phyloP scores from a whole-genome alignment of 306 rosid species.

The Oemleria cerasiformis region DNA sequence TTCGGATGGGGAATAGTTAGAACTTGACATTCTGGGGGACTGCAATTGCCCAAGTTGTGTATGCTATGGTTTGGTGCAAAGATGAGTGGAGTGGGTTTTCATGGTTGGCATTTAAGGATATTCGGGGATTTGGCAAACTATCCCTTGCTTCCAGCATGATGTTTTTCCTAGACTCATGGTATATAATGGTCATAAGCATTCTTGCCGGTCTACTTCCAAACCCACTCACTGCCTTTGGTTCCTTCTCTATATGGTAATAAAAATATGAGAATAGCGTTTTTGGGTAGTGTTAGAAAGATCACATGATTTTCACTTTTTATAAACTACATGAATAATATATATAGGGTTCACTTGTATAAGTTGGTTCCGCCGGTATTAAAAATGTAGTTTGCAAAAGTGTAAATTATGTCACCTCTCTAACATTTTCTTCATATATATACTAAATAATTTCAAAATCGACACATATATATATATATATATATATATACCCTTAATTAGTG shows the following conservation, averaged over 20 bases:
- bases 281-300: no score
- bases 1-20: no score
- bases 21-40: constrained; percentile 33
- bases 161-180: constrained; percentile 62
- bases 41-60: constrained; percentile 45
- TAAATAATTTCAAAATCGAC: no score
- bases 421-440: no score
- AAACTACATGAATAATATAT: no score
- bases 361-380: no score
- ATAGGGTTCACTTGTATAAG: no score
- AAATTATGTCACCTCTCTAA: no score
- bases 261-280: no score
- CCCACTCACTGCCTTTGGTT: constrained; percentile 45
- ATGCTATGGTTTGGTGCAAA: constrained; percentile 54
- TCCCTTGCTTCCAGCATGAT: constrained; percentile 60
- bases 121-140: constrained; percentile 59
- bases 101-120: constrained; percentile 50
- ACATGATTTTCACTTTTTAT: no score
- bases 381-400: no score
- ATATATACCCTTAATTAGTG: neutral
- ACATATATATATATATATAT: no score
- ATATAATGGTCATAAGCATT: constrained; percentile 8
- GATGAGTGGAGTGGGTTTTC: constrained; percentile 60
- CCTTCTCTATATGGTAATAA: constrained; percentile 40
- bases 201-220: constrained; percentile 36